Conservation (phyloP, 2,329 filamentous ascomycete genomes). For the Penicillium fuscoglaucum region DNA sequence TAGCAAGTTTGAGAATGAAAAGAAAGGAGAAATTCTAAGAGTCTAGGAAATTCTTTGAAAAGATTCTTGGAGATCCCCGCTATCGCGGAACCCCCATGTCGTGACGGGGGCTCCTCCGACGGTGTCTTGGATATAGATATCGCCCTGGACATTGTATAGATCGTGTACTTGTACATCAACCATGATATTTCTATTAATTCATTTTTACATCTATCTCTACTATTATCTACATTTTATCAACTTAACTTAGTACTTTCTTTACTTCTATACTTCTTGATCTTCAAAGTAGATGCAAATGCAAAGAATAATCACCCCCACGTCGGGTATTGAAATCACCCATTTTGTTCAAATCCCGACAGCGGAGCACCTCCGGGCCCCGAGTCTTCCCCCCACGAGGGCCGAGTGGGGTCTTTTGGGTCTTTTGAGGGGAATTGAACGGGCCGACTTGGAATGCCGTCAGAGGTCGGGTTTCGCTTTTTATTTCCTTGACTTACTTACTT, state of each 20-base stretch:
- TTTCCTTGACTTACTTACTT: background rate
- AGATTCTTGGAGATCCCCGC: slow-evolving; percentile 3
- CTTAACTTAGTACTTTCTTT: background rate
- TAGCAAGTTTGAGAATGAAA: background rate
- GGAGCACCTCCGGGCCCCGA: slow-evolving; percentile 25
- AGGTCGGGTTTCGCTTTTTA: background rate
- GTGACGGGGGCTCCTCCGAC: slow-evolving; percentile 1
- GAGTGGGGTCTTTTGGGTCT: slow-evolving; percentile 2
- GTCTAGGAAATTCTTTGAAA: background rate
- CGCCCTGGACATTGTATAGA: background rate
- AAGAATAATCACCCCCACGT: slow-evolving; percentile 1
- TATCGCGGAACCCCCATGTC: slow-evolving; percentile 7
- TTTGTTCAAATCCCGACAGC: slow-evolving; percentile 19
- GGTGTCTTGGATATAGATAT: background rate
- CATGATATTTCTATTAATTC: background rate
- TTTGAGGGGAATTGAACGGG: slow-evolving; percentile 11
- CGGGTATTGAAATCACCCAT: slow-evolving; percentile 19
- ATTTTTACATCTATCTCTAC: background rate
- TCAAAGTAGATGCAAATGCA: background rate
- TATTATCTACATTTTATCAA: background rate
- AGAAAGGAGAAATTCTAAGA: background rate
- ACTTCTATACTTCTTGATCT: too few relatives aligned
- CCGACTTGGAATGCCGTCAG: slow-evolving; percentile 11
- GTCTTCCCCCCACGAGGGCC: slow-evolving; percentile 15
- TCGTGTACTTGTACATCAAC: background rate